These are phyloP conservation scores for Claviceps fusiformis DNA, from an alignment of 2,329 filamentous ascomycete species.

Conservation along the genomic window DNA sequence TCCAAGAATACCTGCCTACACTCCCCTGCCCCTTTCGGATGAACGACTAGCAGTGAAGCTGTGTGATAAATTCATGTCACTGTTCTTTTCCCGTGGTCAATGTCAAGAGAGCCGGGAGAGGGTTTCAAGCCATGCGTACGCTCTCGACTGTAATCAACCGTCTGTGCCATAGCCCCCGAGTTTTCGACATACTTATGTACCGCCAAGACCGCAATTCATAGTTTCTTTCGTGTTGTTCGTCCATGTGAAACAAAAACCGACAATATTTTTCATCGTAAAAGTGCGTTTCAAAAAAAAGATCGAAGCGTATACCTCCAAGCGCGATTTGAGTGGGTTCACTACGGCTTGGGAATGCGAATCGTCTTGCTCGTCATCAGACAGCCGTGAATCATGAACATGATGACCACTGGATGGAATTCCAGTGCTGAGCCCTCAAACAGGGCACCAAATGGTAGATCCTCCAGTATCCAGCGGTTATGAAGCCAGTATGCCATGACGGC, in stretches of 20 bases:
- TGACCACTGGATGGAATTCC: slow-evolving; percentile 73
- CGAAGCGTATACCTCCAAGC: not conserved
- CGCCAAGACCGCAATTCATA: not conserved
- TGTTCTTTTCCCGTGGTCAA: not conserved
- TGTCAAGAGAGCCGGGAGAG: not conserved
- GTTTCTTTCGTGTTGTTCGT: not conserved
- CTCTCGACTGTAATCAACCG: too few relatives aligned
- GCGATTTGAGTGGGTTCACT: slow-evolving; percentile 5
- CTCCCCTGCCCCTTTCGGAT: too few relatives aligned
- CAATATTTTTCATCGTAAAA: too few relatives aligned
- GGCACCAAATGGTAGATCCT: slow-evolving; percentile 64
- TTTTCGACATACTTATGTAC: not conserved
- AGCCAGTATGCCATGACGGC: slow-evolving; percentile 85
- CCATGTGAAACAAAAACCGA: not conserved
- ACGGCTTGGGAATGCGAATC: slow-evolving; percentile 86
- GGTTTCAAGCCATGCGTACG: too few relatives aligned
- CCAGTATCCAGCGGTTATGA: slow-evolving; percentile 63
- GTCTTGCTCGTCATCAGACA: slow-evolving; percentile 93
- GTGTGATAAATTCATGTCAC: too few relatives aligned
- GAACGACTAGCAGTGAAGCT: not conserved
- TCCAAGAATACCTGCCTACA: not conserved
- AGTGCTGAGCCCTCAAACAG: slow-evolving; percentile 51
- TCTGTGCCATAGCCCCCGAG: not conserved
- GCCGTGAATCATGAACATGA: slow-evolving; percentile 76
- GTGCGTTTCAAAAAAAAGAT: too few relatives aligned